Percentiles rank a stretch among this genome's conserved stretches.
Conservation (phyloP, 768 basidiomycete genomes). For the Dentipellis fragilis region DNA sequence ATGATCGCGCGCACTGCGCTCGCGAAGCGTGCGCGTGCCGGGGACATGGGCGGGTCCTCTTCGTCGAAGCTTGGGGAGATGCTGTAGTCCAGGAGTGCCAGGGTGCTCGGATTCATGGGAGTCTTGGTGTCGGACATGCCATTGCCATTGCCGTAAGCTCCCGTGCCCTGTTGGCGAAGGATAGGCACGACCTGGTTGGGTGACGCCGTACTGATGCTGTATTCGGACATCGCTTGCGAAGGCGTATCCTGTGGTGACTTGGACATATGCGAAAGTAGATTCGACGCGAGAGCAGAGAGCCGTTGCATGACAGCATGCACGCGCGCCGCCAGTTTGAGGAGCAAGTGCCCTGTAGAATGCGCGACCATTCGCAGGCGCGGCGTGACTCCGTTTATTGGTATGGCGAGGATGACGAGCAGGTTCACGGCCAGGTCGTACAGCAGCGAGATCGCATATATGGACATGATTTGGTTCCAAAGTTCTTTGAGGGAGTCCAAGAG, state of each 20-base stretch:
- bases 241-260: neutral
- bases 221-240: conserved; percentile 3
- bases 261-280: neutral
- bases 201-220: conserved; percentile 1
- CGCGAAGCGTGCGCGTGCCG: conserved; percentile 27
- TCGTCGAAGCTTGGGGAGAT: conserved; percentile 11
- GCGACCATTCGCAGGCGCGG: neutral
- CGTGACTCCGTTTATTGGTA: neutral
- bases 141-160: conserved; percentile 10
- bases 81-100: neutral
- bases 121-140: conserved; percentile 7
- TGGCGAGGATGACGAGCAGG: neutral
- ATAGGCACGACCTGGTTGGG: neutral
- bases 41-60: neutral
- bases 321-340: neutral
- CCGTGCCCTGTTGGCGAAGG: conserved; percentile 5
- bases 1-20: conserved; percentile 39
- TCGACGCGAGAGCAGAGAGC: neutral
- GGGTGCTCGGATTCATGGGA: conserved; percentile 10
- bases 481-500: conserved; percentile 50
- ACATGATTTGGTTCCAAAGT: conserved; percentile 20
- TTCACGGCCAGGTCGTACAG: conserved; percentile 1
- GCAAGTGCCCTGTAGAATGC: neutral
- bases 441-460: conserved; percentile 6
- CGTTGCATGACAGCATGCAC: neutral